These are phyloP conservation scores for Herpetomonas tarakana DNA, from an alignment of 208 protist species.

Conservation along the genomic window DNA sequence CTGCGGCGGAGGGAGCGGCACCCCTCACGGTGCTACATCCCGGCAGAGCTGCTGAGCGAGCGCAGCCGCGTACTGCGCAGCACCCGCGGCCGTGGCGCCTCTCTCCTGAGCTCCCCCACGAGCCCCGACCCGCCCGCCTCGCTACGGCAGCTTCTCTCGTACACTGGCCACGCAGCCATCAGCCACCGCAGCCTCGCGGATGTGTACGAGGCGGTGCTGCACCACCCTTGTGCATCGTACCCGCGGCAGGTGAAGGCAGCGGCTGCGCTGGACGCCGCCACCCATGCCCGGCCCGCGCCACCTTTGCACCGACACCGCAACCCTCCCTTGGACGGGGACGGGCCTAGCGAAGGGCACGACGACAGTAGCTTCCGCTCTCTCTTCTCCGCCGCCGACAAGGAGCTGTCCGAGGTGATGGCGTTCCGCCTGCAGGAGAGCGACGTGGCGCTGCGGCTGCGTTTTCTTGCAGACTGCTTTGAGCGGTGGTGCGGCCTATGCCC, in stretches of 20 bases:
- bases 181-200: conserved; percentile 1
- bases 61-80: conserved; percentile 23
- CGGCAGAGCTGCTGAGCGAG: conserved; percentile 24
- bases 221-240: background rate
- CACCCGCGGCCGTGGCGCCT: conserved; percentile 21
- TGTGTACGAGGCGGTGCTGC: background rate
- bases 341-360: background rate
- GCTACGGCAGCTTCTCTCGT: no score
- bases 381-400: conserved; percentile 20
- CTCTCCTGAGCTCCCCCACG: conserved; percentile 24
- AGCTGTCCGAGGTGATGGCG: conserved; percentile 27
- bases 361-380: background rate
- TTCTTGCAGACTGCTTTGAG: conserved; percentile 20
- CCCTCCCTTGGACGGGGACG: background rate
- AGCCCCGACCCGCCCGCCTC: conserved; percentile 36
- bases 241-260: conserved; percentile 4
- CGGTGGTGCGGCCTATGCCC: background rate
- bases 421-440: conserved; percentile 27
- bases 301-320: background rate
- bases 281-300: background rate
- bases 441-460: conserved; percentile 31
- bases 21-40: conserved; percentile 24
- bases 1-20: conserved; percentile 24
- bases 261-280: conserved; percentile 3
- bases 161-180: background rate